Conservation (phyloP, 805 yeast genomes). For the Nakazawaea laoshanensis region DNA sequence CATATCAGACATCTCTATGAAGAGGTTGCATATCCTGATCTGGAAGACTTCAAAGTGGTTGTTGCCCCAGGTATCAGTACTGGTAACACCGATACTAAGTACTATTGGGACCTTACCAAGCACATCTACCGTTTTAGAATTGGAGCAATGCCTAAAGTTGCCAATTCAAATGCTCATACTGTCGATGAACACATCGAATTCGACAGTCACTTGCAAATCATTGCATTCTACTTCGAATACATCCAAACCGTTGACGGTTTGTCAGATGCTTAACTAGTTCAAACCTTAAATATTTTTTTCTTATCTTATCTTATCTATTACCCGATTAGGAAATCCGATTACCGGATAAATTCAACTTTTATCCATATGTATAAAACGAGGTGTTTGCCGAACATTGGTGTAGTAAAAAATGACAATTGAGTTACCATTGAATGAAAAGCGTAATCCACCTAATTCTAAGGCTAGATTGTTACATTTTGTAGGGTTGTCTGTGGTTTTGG, state of each 20-base stretch:
- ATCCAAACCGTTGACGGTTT: slow-evolving; percentile 30
- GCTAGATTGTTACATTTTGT: too few species aligned
- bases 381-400: too few species aligned
- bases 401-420: too few species aligned
- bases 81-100: slow-evolving; percentile 60
- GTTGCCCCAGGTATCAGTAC: slow-evolving; percentile 55
- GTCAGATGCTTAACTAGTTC: too few species aligned
- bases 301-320: neutral
- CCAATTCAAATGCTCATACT: slow-evolving; percentile 41
- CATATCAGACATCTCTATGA: slow-evolving; percentile 49
- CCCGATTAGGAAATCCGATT: too few species aligned
- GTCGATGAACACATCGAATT: slow-evolving; percentile 53
- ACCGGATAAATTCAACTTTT: too few species aligned
- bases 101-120: slow-evolving; percentile 51
- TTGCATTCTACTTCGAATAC: slow-evolving; percentile 49
- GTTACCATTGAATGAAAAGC: too few species aligned
- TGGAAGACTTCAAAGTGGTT: slow-evolving; percentile 17
- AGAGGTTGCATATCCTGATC: slow-evolving; percentile 32
- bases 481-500: neutral
- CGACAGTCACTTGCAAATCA: slow-evolving; percentile 48
- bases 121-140: slow-evolving; percentile 54
- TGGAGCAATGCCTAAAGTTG: slow-evolving; percentile 28
- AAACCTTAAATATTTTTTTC: neutral
- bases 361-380: too few species aligned
- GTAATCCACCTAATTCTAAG: too few species aligned